Percentiles rank a stretch among this genome's conserved stretches.
phyloP scores from a whole-genome alignment of 179 eudicot species.

The Vitellaria paradoxa region DNA sequence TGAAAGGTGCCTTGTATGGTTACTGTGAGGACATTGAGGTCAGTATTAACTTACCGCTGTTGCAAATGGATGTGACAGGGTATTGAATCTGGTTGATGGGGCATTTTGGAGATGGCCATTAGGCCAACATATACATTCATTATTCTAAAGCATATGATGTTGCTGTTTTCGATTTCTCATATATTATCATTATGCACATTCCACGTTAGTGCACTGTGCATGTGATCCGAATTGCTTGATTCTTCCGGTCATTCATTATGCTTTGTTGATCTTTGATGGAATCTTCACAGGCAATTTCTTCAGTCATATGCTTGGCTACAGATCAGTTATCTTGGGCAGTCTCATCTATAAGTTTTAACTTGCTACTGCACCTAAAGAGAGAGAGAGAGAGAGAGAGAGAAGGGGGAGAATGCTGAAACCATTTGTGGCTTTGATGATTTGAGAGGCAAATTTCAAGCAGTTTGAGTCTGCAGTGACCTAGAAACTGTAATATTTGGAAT shows the following conservation, averaged over 20 bases:
- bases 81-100: neutral
- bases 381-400: too few relatives aligned
- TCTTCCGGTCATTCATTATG: neutral
- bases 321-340: too few relatives aligned
- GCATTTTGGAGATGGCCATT: too few relatives aligned
- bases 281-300: neutral
- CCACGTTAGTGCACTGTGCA: slow-evolving; percentile 11
- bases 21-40: neutral
- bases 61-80: slow-evolving; percentile 4
- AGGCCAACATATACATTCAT: neutral
- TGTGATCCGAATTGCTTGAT: slow-evolving; percentile 7
- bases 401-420: too few relatives aligned
- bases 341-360: too few relatives aligned
- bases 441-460: too few relatives aligned
- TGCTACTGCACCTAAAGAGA: too few relatives aligned
- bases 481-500: too few relatives aligned
- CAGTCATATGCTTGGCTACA: neutral
- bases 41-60: neutral
- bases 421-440: too few relatives aligned
- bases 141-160: slow-evolving; percentile 15
- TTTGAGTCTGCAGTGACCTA: too few relatives aligned
- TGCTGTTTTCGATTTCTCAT: neutral
- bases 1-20: neutral
- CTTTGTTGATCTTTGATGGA: neutral
- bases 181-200: too few relatives aligned